Evolutionary conservation across 2,329 filamentous ascomycete species (phyloP).

Genomic region (Calonectria hawksworthii): DNA sequence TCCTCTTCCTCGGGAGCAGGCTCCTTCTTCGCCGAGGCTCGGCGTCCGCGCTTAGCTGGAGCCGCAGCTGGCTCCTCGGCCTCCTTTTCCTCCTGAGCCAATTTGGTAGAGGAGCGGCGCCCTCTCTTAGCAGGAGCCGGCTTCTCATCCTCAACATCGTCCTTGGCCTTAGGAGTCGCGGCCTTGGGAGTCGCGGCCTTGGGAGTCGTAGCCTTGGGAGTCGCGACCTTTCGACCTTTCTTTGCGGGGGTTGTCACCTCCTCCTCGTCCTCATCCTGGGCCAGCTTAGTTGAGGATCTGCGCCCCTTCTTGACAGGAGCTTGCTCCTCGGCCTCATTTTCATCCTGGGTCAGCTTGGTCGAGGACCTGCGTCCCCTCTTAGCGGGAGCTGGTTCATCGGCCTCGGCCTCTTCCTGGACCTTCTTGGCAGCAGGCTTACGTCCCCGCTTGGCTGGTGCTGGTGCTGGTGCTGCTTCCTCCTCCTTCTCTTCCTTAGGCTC

Average conservation of each 20-base stretch:
- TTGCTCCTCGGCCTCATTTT: slow-evolving; percentile 33
- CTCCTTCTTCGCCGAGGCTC: slow-evolving; percentile 32
- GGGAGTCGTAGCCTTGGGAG: too few relatives aligned
- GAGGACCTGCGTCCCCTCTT: slow-evolving; percentile 36
- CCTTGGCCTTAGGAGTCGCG: slow-evolving; percentile 9
- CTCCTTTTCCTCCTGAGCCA: slow-evolving; percentile 35
- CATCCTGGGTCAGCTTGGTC: slow-evolving; percentile 21
- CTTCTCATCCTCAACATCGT: slow-evolving; percentile 36
- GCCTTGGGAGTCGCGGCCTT: slow-evolving; percentile 2
- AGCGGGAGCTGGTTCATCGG: slow-evolving; percentile 31
- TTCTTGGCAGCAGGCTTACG: slow-evolving; percentile 35
- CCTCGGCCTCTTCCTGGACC: slow-evolving; percentile 40
- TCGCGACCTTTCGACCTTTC: slow-evolving; percentile 36
- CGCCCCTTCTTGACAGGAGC: slow-evolving; percentile 18
- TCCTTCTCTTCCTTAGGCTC: slow-evolving; percentile 31
- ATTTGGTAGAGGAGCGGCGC: slow-evolving; percentile 14
- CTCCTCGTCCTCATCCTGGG: slow-evolving; percentile 25
- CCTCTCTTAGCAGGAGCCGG: slow-evolving; percentile 46
- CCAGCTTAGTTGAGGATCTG: not conserved
- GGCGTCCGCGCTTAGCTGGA: slow-evolving; percentile 31
- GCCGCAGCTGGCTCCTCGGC: slow-evolving; percentile 23
- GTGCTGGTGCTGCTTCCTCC: not conserved
- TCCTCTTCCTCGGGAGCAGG: slow-evolving; percentile 28
- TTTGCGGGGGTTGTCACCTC: slow-evolving; percentile 40
- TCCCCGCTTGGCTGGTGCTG: slow-evolving; percentile 46